Conservation (phyloP, 106 monocot genomes). For the Cymbidium sinense region DNA sequence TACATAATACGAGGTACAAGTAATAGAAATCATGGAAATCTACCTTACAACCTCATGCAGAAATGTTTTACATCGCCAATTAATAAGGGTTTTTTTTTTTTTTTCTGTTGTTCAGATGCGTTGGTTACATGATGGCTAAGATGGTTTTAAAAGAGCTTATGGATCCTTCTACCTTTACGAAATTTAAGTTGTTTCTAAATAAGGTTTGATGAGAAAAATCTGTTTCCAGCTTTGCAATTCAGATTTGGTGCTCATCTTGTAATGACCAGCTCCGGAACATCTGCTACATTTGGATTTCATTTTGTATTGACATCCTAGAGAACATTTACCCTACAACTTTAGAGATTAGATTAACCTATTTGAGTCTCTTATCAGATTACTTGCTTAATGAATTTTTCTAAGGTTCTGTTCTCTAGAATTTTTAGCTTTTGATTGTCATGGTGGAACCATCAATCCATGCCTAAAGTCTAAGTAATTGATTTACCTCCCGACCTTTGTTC, state of each 20-base stretch:
- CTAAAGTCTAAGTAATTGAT: neutral
- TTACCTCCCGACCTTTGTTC: neutral
- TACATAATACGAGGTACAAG: neutral
- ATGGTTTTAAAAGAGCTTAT: conserved; percentile 92
- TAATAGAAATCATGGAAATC: neutral
- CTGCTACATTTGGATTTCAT: neutral
- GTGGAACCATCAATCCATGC: neutral
- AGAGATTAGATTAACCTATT: no score
- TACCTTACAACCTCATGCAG: neutral
- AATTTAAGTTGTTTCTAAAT: conserved; percentile 73
- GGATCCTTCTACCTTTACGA: conserved; percentile 61
- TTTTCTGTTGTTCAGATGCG: conserved; percentile 45
- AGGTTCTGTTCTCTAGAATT: neutral
- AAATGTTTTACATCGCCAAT: neutral
- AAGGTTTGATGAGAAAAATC: conserved; percentile 41
- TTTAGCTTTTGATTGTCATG: neutral
- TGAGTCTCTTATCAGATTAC: neutral
- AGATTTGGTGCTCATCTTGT: no score
- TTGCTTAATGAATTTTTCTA: neutral
- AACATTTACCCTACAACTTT: neutral
- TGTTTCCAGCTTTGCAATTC: no score
- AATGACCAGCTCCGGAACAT: no score
- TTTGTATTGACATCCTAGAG: neutral
- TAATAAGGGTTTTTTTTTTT: neutral
- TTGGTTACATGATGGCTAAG: conserved; percentile 98